Evolutionary conservation across 306 rosid species (phyloP), one percentile per base, ranked within the genome.

Genomic region (Rosa lucieae): DNA sequence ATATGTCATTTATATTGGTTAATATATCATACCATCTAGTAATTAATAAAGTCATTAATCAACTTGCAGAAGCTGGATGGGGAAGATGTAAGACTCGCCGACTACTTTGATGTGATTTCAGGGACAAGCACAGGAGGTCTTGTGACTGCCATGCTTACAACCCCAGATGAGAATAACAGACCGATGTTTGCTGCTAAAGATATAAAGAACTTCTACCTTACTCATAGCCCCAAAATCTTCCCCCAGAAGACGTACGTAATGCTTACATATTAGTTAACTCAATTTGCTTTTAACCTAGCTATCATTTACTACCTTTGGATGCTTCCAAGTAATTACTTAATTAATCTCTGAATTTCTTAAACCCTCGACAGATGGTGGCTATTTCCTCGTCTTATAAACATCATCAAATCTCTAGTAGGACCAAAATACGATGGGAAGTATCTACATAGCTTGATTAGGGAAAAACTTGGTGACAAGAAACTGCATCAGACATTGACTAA

Each of bases 361-460:
- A 61, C 70, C 13, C 14, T 21, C 69, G 32, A 73, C 86, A 85
- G 91, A 11, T 68, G 39, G n/a, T 69, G 68, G 14, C 1, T 85
- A 26, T 42, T 85, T 72, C 79, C 81, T 14, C 0, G 12, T 1
- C 5, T 29, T 47, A 43, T 37, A 0, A 85, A 77, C 75, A 39
- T 83, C 5, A 9, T 85, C 61, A 85, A 71, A 70, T 74, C 86
- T 21, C 74, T 89, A 47, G 1, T 51, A 51, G 98, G 98, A 61
- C 97, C 97, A 9, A 94, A 89, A 77, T 94, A 94, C 49, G 83
- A 89, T 26, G 98, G 97, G 7, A 82, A 84, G 47, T 90, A 94
- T 77, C 90, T 94, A 2, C 97, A 87, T 43, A 53, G 8, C 2
- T 79, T 91, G 1, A 81, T 91, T 0, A 80, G 43, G 78, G 79